Conservation (phyloP, 192 early-diverging fungal species). For the Funneliformis geosporum region DNA sequence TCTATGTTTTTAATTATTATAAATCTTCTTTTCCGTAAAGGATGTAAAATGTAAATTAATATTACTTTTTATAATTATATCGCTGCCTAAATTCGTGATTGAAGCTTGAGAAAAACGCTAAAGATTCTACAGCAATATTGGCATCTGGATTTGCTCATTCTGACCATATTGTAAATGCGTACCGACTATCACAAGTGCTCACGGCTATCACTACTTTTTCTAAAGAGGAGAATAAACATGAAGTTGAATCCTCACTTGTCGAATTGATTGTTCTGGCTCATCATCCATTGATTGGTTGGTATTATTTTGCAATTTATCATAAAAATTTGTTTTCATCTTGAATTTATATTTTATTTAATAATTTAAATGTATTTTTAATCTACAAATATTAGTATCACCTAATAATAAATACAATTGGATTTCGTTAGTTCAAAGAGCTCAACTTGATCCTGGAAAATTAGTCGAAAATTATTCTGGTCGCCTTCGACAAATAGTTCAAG, state of each 20-base stretch:
- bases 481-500: slow-evolving; percentile 51
- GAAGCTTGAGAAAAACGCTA: slow-evolving; percentile 48
- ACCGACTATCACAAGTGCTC: slow-evolving; percentile 52
- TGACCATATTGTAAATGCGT: slow-evolving; percentile 42
- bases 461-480: slow-evolving; percentile 43
- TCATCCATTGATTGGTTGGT: slow-evolving; percentile 50
- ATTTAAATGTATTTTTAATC: slow-evolving; percentile 33
- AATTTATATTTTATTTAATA: slow-evolving; percentile 8
- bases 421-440: slow-evolving; percentile 71
- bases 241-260: slow-evolving; percentile 45
- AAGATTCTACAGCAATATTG: slow-evolving; percentile 49
- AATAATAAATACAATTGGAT: slow-evolving; percentile 83
- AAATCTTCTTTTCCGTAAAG: too few relatives aligned
- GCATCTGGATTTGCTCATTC: slow-evolving; percentile 34
- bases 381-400: slow-evolving; percentile 49
- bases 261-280: slow-evolving; percentile 54
- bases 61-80: background rate
- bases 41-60: too few relatives aligned
- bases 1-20: background rate
- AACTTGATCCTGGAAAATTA: slow-evolving; percentile 69
- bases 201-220: slow-evolving; percentile 51
- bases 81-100: background rate
- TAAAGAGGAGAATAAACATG: slow-evolving; percentile 32
- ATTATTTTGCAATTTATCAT: background rate
- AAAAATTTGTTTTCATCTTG: background rate